Evolutionary conservation across 2,329 filamentous ascomycete species (phyloP).

Genomic region (Penicillium sp.): DNA sequence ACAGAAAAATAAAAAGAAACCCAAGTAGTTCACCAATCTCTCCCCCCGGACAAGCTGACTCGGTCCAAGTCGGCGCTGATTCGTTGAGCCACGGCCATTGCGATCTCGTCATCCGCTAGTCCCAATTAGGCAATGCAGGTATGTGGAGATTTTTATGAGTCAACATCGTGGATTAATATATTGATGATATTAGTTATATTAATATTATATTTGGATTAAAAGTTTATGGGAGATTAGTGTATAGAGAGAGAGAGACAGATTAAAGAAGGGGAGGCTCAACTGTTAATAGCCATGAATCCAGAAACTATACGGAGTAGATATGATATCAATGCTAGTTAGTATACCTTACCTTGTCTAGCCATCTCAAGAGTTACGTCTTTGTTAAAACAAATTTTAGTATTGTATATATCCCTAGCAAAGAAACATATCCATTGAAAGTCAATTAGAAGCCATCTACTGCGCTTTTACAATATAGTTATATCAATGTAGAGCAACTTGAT

Average conservation of each 20-base stretch:
- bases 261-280: too few species aligned
- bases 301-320: background rate
- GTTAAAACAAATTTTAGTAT: background rate
- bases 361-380: background rate
- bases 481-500: too few species aligned
- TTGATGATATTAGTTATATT: background rate
- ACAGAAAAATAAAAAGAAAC: background rate
- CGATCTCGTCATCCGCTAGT: conserved; percentile 24
- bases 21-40: background rate
- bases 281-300: background rate
- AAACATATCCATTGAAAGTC: background rate
- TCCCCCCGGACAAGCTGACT: conserved; percentile 8
- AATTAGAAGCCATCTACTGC: background rate
- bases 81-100: conserved; percentile 10
- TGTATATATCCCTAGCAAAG: background rate
- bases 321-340: background rate
- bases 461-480: background rate
- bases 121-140: conserved; percentile 5
- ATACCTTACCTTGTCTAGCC: background rate
- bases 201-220: background rate
- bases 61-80: conserved; percentile 11
- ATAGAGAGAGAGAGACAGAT: background rate
- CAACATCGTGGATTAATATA: background rate
- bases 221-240: background rate
- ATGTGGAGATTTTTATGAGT: conserved; percentile 8